Evolutionary conservation across 805 yeast genomes (phyloP).

Genomic region (Yarrowia deformans): DNA sequence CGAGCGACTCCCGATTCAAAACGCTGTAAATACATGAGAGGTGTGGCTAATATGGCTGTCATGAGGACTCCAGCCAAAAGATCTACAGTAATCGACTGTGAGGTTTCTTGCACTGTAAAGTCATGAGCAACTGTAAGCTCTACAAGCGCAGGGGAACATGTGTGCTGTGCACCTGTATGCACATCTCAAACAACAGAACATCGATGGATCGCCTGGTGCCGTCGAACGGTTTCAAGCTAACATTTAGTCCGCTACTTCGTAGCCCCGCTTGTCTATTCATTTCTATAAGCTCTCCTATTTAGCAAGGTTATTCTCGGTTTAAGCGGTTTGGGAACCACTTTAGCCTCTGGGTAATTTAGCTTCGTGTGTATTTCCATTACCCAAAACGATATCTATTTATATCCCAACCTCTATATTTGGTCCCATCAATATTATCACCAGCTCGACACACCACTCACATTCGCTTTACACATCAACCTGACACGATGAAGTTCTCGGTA

Average conservation of each 20-base stretch:
- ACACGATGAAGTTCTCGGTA: constrained; percentile 27
- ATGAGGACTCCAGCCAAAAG: no score
- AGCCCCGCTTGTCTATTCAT: neutral
- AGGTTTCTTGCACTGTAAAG: constrained; percentile 6
- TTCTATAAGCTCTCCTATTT: neutral
- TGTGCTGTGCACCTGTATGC: constrained; percentile 27
- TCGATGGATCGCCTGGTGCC: neutral
- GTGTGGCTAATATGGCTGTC: no score
- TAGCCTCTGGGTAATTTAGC: constrained; percentile 28
- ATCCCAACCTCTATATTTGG: constrained; percentile 19
- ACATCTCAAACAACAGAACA: neutral
- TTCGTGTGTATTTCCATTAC: constrained; percentile 31
- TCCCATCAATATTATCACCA: constrained; percentile 21
- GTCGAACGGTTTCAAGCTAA: neutral
- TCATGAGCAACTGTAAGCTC: constrained; percentile 11
- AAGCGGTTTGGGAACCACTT: neutral
- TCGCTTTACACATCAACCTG: neutral
- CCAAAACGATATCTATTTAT: constrained; percentile 37
- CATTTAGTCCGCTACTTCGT: neutral
- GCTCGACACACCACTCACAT: neutral
- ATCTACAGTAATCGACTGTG: neutral
- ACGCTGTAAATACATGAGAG: no score
- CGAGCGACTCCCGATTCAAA: neutral
- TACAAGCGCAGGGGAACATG: constrained; percentile 32
- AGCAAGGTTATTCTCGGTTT: constrained; percentile 3